Evolutionary conservation across 2,329 filamentous ascomycete genomes (phyloP), one percentile per base, ranked within the genome.

Genomic region (Emericellopsis cladophorae): DNA sequence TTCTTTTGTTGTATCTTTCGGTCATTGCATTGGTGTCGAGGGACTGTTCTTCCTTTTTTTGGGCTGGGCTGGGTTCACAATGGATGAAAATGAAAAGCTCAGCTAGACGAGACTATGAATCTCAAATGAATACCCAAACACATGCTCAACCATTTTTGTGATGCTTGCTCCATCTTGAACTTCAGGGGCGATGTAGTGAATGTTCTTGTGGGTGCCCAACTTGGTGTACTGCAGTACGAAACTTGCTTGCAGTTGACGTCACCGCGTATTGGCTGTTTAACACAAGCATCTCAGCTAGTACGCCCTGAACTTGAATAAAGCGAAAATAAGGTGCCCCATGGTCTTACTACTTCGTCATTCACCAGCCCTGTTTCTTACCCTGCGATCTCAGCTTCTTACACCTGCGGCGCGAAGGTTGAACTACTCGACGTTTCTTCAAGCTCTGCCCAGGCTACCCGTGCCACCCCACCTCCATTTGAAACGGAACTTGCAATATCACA

Each of bases 21-120:
- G 57, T 59, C 56, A 66, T 68, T 67, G 66, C 66, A 72, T 66
- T 60, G 71, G 70, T 74, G 70, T 74, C 61, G 59, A 66, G 67
- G 65, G 61, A 55, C 62, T 62, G 58, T 39, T 52, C 52, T 51
- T 53, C 53, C 51, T 54, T 51, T 46, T 58, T 57, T 55, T 40
- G 40, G 55, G 57, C 54, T 55, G 55, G 60, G 53, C 52, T 54
- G 49, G 56, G 55, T 53, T 56, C 52, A 51, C 36, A 43, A 46
- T 35, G 37, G 57, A 56, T 47, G 52, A 52, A 44, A 47, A 49
- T 53, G 56, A 57, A 52, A 49, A 46, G 37, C 31, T 29, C 57
- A 55, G 55, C 49, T 56, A 55, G 54, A 43, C 18, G 47, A 49
- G 48, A 55, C 49, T 53, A 21, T 35, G 51, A 59, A 43, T 41